Base-by-base conservation (phyloP, 2,329 filamentous ascomycete genomes). In the Verticillium dahliae region DNA sequence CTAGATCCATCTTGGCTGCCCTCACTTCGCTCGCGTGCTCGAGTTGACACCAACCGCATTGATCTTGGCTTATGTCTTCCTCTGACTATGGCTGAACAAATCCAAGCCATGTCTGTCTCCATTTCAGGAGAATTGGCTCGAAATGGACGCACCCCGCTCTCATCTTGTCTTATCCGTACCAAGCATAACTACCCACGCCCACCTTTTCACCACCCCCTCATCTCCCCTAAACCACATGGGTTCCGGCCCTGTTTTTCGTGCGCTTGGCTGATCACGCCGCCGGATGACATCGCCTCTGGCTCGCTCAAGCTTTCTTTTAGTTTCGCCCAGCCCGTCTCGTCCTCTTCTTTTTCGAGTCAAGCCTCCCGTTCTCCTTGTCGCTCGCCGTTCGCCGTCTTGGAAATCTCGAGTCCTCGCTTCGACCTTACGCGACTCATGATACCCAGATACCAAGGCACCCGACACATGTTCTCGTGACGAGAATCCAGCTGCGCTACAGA, bases 251-350 rank as follows among this genome's bases (percentile, higher is more conserved):
- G 57, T 50, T 58, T 58, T 50, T 14, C 6, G 4, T n/a, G 38
- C n/a, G 13, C 57, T 58, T 58, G 57, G 57, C 57, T 58, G 57
- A 50, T 37, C 57, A 50, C 57, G 57, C 5, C 38, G 57, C 13
- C 27, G 22, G 27, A 58, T 58, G 57, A 58, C 57, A 58, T 58
- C 57, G 57, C 35, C 57, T 41, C 27, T 18, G 7, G 14, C 54
- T 35, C 55, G 45, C 13, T 18, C 57, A 50, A 34, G 22, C 39
- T 41, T 45, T 58, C 37, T 58, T 52, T 52, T 52, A 52, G 15
- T 38, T 39, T 22, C 31, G 33, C 45, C 37, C 22, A 37, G 31
- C 31, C 15, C 45, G 6, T 31, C 31, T 14, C 34, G 4, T 38
- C 11, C 41, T 33, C 18, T 22, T 60, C 58, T 56, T 41, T 37